Percentiles rank a stretch among this genome's conserved stretches.
These are phyloP conservation scores for Glomus cerebriforme DNA, from an alignment of 192 early-diverging fungal species.

Conservation along the genomic window DNA sequence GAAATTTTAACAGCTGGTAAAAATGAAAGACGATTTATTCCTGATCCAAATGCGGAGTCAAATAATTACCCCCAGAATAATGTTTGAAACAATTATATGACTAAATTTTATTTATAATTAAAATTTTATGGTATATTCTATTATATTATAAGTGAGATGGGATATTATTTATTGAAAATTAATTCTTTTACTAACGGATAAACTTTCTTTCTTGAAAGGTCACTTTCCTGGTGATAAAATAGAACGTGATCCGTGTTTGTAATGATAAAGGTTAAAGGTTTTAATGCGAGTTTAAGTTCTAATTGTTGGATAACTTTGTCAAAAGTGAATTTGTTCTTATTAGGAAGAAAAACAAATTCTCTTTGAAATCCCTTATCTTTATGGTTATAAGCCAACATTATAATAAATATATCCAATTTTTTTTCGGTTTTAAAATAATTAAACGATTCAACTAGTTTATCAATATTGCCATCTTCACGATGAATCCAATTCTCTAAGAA, in stretches of 20 bases:
- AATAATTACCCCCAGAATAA: not conserved
- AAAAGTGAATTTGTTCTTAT: constrained; percentile 11
- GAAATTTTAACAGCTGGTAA: constrained; percentile 71
- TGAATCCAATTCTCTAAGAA: constrained; percentile 50
- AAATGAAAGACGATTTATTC: constrained; percentile 16
- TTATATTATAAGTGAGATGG: not conserved
- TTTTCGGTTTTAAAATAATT: constrained; percentile 43
- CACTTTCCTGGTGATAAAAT: too few species aligned
- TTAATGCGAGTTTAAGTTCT: not conserved
- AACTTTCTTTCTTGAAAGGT: too few species aligned
- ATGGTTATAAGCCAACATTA: constrained; percentile 62
- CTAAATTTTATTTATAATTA: not conserved
- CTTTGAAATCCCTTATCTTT: constrained; percentile 54
- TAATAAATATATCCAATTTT: constrained; percentile 54
- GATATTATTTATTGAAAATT: not conserved
- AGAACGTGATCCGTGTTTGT: not conserved
- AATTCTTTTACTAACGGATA: not conserved
- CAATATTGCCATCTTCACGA: constrained; percentile 43
- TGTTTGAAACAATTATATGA: too few species aligned
- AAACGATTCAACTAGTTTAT: constrained; percentile 33
- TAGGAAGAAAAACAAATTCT: constrained; percentile 55
- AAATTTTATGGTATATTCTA: not conserved
- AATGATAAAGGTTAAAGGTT: not conserved
- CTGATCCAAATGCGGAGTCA: not conserved
- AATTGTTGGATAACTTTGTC: not conserved